These are phyloP conservation scores for Acanthamoeba royreba DNA, from an alignment of 208 protist genomes.

Conservation along the genomic window DNA sequence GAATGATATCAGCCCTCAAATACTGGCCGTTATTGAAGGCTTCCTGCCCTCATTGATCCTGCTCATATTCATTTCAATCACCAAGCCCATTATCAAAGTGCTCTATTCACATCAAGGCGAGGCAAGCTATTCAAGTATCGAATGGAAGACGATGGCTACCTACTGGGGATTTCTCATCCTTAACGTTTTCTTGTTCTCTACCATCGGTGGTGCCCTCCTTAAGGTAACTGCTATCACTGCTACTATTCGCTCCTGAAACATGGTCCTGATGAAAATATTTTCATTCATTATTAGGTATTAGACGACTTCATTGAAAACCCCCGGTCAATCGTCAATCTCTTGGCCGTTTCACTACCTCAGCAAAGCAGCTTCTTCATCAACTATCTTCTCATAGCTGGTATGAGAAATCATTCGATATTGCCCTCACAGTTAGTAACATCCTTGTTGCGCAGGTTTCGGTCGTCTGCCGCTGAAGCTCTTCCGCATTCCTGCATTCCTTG, in stretches of 20 bases:
- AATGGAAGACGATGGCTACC: constrained; percentile 17
- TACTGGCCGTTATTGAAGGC: not conserved
- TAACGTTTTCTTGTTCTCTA: constrained; percentile 30
- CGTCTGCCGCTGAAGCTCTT: constrained; percentile 14
- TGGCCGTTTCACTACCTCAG: not conserved
- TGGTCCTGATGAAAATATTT: not conserved
- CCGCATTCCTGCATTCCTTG: not conserved
- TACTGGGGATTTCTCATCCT: constrained; percentile 7
- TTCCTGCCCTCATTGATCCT: not conserved
- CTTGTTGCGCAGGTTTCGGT: not conserved
- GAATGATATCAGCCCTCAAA: not conserved
- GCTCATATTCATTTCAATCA: constrained; percentile 31
- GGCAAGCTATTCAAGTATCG: not conserved
- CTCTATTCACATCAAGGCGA: not conserved
- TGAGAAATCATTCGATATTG: not conserved
- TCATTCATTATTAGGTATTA: not conserved
- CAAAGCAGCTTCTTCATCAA: constrained; percentile 14
- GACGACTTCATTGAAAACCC: not conserved
- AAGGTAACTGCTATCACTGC: not conserved
- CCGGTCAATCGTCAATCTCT: not conserved
- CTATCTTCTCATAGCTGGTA: not conserved
- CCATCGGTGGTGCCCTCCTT: not conserved
- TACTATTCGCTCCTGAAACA: not conserved
- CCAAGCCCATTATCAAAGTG: not conserved
- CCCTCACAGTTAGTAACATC: not conserved